Evolutionary conservation across 345 rosid species (phyloP).

Genomic region (Boechera stricta): DNA sequence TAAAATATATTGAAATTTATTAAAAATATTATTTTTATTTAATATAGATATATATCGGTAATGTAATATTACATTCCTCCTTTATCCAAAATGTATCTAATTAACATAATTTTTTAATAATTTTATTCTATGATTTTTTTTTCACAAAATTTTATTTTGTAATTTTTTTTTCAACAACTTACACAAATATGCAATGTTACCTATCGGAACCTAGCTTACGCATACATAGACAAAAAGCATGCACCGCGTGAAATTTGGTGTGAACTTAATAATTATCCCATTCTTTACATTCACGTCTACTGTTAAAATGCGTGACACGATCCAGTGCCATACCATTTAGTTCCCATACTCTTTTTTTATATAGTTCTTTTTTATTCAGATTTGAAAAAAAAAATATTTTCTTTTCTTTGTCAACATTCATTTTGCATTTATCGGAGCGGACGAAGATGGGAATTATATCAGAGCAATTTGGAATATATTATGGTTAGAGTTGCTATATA

Average conservation of each 20-base stretch:
- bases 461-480: constrained; percentile 38
- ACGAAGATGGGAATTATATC: constrained; percentile 31
- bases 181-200: no score
- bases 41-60: no score
- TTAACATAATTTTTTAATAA: no score
- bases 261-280: constrained; percentile 36
- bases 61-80: no score
- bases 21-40: no score
- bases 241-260: constrained; percentile 30
- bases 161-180: no score
- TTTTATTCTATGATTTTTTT: no score
- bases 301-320: constrained; percentile 45
- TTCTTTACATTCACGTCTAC: constrained; percentile 32
- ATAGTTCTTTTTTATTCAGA: background rate
- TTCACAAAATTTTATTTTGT: no score
- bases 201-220: no score
- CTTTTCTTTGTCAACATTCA: constrained; percentile 32
- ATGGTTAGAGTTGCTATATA: constrained; percentile 29
- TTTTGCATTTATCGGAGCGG: constrained; percentile 36
- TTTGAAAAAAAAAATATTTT: background rate
- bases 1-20: no score
- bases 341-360: no score
- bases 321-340: constrained; percentile 20
- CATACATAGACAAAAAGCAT: constrained; percentile 9
- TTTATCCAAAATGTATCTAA: no score